These are phyloP conservation scores for Leavenworthia alabamica DNA, from an alignment of 345 rosid genomes.

Conservation along the genomic window DNA sequence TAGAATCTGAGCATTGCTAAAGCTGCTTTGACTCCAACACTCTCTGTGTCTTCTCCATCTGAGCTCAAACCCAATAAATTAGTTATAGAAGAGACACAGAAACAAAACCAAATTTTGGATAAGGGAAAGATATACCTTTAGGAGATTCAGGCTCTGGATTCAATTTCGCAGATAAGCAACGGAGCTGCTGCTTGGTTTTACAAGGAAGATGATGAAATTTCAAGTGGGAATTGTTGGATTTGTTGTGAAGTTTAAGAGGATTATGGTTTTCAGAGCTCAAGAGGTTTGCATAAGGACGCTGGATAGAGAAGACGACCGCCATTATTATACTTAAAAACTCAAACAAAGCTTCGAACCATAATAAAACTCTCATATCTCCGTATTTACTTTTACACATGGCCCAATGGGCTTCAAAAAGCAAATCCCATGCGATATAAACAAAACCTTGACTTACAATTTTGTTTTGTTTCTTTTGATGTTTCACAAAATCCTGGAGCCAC, in stretches of 20 bases:
- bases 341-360: too few species aligned
- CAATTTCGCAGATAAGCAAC: conserved; percentile 21
- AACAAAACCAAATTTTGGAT: background rate
- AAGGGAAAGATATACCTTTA: conserved; percentile 31
- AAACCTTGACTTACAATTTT: too few species aligned
- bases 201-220: conserved; percentile 2
- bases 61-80: conserved; percentile 17
- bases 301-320: too few species aligned
- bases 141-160: conserved; percentile 33
- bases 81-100: background rate
- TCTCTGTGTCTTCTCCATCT: conserved; percentile 42
- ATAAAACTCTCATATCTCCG: too few species aligned
- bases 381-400: too few species aligned
- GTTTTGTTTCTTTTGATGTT: too few species aligned
- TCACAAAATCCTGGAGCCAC: too few species aligned
- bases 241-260: conserved; percentile 13
- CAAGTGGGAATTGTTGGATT: background rate
- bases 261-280: conserved; percentile 17
- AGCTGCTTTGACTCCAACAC: conserved; percentile 74
- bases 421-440: too few species aligned
- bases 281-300: too few species aligned
- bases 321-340: too few species aligned
- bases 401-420: too few species aligned
- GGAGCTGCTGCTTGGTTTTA: conserved; percentile 20
- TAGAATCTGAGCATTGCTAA: conserved; percentile 67